Percentiles rank a stretch among this genome's conserved stretches.
phyloP scores from a whole-genome alignment of 176 grass and related monocot species.

The Phoenix dactylifera region DNA sequence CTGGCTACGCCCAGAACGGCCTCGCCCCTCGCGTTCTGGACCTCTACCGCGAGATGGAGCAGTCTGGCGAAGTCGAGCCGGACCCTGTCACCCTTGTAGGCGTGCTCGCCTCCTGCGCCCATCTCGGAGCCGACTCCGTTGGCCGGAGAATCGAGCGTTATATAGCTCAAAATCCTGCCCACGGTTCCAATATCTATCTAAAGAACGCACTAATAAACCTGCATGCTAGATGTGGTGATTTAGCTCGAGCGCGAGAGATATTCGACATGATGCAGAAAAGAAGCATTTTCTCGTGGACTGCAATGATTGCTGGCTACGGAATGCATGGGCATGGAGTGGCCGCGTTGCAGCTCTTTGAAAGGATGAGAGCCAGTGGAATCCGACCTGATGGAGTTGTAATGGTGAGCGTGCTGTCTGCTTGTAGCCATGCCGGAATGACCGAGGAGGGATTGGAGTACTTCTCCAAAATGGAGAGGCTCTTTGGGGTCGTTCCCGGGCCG shows the following conservation, averaged over 20 bases:
- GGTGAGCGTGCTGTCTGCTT: slow-evolving; percentile 49
- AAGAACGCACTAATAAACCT: slow-evolving; percentile 65
- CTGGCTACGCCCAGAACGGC: slow-evolving; percentile 48
- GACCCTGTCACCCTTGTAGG: slow-evolving; percentile 46
- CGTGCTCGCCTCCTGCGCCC: slow-evolving; percentile 52
- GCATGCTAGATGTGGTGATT: slow-evolving; percentile 37
- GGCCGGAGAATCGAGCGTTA: slow-evolving; percentile 30
- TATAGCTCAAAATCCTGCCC: slow-evolving; percentile 17
- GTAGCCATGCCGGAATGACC: slow-evolving; percentile 54
- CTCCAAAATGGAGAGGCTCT: slow-evolving; percentile 27
- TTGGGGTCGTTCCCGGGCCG: slow-evolving; percentile 20
- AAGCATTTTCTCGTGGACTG: slow-evolving; percentile 61
- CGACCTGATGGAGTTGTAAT: slow-evolving; percentile 34
- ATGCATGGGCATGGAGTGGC: slow-evolving; percentile 45
- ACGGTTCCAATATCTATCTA: slow-evolving; percentile 36
- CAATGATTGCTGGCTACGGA: slow-evolving; percentile 46
- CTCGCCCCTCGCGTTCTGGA: slow-evolving; percentile 38
- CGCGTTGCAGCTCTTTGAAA: slow-evolving; percentile 39
- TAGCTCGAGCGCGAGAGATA: slow-evolving; percentile 31
- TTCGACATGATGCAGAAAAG: slow-evolving; percentile 44
- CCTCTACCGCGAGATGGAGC: slow-evolving; percentile 38
- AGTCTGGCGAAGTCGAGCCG: slow-evolving; percentile 23
- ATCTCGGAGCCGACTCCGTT: slow-evolving; percentile 31
- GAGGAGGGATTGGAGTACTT: slow-evolving; percentile 45
- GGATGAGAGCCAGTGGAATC: slow-evolving; percentile 34